Conservation (phyloP, 192 early-diverging fungal species). For the Mortierella claussenii region DNA sequence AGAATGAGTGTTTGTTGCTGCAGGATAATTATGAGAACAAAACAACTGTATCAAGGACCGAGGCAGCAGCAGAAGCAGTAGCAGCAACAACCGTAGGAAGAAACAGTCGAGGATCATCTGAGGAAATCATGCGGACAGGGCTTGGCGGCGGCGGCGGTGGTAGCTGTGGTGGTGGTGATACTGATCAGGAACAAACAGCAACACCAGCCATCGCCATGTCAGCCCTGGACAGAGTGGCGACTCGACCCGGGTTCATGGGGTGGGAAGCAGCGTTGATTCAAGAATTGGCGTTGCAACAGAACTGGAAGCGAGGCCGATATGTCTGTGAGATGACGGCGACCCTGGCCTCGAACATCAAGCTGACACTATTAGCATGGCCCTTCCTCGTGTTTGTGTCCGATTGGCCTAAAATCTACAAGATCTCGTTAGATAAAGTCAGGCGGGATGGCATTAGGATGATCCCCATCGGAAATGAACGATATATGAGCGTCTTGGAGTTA, state of each 20-base stretch:
- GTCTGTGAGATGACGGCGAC: slow-evolving; percentile 13
- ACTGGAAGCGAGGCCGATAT: slow-evolving; percentile 19
- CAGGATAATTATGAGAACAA: background rate
- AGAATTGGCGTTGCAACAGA: slow-evolving; percentile 22
- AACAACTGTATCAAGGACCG: background rate
- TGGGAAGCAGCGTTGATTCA: slow-evolving; percentile 19
- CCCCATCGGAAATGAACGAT: background rate
- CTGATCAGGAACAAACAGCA: background rate
- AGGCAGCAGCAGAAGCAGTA: background rate
- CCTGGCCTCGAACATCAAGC: slow-evolving; percentile 11
- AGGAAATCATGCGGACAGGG: too few relatives aligned
- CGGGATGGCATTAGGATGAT: background rate
- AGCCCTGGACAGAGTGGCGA: slow-evolving; percentile 10
- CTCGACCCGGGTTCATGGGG: slow-evolving; percentile 11
- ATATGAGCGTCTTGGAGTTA: slow-evolving; percentile 3
- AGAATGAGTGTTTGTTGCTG: slow-evolving; percentile 15
- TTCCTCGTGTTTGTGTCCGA: slow-evolving; percentile 18
- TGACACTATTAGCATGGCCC: slow-evolving; percentile 22
- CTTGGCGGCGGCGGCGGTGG: background rate
- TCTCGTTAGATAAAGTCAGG: slow-evolving; percentile 9
- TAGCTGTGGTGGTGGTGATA: background rate
- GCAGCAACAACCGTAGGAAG: too few relatives aligned
- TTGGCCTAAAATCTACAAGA: slow-evolving; percentile 12
- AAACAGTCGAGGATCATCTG: too few relatives aligned
- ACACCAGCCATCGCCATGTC: background rate